Base-by-base conservation (phyloP, 768 basidiomycete genomes). In the Russula sp. region DNA sequence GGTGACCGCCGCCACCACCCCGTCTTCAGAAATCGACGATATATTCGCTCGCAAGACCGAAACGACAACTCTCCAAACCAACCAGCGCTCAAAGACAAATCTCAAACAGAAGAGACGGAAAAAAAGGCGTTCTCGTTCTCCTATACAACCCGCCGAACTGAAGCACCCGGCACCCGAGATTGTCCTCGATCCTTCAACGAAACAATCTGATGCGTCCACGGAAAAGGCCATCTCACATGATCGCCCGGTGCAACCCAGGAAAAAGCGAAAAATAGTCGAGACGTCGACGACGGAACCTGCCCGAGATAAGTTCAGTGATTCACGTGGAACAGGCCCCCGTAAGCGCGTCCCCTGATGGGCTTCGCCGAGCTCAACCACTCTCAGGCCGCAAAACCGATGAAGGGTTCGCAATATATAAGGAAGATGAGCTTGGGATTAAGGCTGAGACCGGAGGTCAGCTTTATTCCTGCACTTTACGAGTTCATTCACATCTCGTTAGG, bases 351-450 rank as follows among this genome's bases (percentile, higher is more conserved):
- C 3, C 50, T 55, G 42, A 36, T 47, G 10, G 29, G 38, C 45
- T 14, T 45, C n/a, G 46, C 34, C 48, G 41, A 38, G 16, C 41
- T 64, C 65, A 58, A 45, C 55, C 20, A n/a, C 56, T 41, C 36
- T 25, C 68, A 92, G 90, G 88, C 53, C 83, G 81, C 36, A 85
- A 78, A 71, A 93, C 91, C 0, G 87, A 85, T 60, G 92, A 93
- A 69, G 92, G 91, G 5, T 92, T 81, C 76, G 70, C 73, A 14
- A 81, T 93, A 39, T 93, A 86, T 72, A 90, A 89, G 69, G 91
- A 90, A 73, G 86, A 86, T 61, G 91, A 93, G 66, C 81, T 93
- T 3, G 85, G 87, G 16, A 84, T 93, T 55, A 73, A 73, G 45
- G 76, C 80, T 59, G 76, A 81, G 60, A 85, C 86, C 48, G 91